Conservation (phyloP, 1,139 yeast genomes). For the Yamadazyma pseudoaaseri region DNA sequence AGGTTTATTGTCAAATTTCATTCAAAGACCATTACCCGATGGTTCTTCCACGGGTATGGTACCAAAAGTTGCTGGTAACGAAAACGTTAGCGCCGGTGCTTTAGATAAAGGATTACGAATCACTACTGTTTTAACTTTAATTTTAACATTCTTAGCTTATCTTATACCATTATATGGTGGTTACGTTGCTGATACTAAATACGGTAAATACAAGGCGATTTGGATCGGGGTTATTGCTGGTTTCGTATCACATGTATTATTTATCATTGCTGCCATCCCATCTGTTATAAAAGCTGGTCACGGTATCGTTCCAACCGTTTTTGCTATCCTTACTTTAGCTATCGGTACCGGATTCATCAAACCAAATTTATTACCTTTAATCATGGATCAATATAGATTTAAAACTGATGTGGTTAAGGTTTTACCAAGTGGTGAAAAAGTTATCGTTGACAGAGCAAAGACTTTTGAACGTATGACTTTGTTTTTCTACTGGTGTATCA, state of each 20-base stretch:
- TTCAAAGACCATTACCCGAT: constrained; percentile 49
- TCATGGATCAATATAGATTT: constrained; percentile 51
- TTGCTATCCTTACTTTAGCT: constrained; percentile 39
- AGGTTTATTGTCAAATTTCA: constrained; percentile 41
- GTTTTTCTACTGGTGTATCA: constrained; percentile 77
- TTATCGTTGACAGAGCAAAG: constrained; percentile 67
- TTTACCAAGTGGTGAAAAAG: constrained; percentile 60
- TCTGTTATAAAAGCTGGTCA: constrained; percentile 29
- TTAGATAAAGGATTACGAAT: constrained; percentile 36
- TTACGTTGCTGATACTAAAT: constrained; percentile 38
- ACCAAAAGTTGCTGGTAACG: constrained; percentile 27
- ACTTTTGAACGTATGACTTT: constrained; percentile 75
- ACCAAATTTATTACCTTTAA: constrained; percentile 49
- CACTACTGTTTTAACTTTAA: constrained; percentile 38
- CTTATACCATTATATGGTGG: constrained; percentile 45
- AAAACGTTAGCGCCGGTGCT: constrained; percentile 40
- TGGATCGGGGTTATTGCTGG: constrained; percentile 42
- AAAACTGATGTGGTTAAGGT: constrained; percentile 59
- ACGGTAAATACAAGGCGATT: constrained; percentile 43
- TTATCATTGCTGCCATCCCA: constrained; percentile 43
- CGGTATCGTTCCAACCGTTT: constrained; percentile 33
- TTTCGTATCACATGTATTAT: constrained; percentile 35
- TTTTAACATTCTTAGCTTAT: constrained; percentile 42
- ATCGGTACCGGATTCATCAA: constrained; percentile 50
- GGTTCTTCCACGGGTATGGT: constrained; percentile 47